phyloP scores from a whole-genome alignment of 257 asterid genomes.

The Solanum chilense region DNA sequence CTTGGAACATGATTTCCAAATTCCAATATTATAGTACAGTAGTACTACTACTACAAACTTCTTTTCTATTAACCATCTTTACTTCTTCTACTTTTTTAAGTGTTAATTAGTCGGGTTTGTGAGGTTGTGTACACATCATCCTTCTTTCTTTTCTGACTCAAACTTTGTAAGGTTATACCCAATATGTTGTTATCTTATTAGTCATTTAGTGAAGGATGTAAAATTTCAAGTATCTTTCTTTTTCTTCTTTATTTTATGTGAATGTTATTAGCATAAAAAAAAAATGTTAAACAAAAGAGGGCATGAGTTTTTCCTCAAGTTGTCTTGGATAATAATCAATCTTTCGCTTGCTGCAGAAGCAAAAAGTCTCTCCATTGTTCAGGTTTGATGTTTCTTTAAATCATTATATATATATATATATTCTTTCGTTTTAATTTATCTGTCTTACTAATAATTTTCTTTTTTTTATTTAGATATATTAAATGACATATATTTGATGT shows the following conservation, averaged over 20 bases:
- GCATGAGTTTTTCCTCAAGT: neutral
- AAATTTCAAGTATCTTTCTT: constrained; percentile 14
- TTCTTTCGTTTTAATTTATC: too few relatives aligned
- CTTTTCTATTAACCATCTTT: neutral
- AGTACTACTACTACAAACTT: neutral
- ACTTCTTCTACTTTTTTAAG: constrained; percentile 7
- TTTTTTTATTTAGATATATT: neutral
- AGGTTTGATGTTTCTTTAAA: neutral
- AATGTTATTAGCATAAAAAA: neutral
- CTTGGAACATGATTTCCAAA: constrained; percentile 1
- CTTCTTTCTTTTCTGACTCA: neutral
- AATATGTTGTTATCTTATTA: neutral
- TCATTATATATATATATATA: neutral
- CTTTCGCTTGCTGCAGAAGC: constrained; percentile 11
- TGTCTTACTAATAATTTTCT: neutral
- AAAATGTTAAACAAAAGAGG: neutral
- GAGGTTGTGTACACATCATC: neutral
- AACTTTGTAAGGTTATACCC: neutral
- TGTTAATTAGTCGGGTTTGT: constrained; percentile 1
- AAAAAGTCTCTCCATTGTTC: neutral
- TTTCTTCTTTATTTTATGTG: neutral
- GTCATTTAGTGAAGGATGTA: constrained; percentile 14
- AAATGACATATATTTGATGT: neutral
- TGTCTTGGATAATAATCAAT: constrained; percentile 11
- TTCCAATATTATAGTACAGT: neutral